A percentile compares a stretch with the other conserved stretches of the same genome.
Conservation (phyloP, 2,329 filamentous ascomycete species). For the Thelonectria blattea region DNA sequence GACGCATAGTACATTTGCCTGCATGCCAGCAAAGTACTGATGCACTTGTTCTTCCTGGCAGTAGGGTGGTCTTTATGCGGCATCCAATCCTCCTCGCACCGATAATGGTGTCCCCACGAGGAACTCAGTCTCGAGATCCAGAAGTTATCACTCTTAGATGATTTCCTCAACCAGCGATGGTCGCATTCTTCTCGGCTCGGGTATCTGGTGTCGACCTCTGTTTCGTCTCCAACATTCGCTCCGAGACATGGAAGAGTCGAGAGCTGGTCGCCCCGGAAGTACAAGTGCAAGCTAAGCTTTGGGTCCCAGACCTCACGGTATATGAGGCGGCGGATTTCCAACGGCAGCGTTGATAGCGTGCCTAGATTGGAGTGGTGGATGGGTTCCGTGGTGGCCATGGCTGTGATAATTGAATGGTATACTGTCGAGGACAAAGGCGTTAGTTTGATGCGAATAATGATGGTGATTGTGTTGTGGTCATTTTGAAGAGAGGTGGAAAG, state of each 20-base stretch:
- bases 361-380: not conserved
- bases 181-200: constrained; percentile 9
- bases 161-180: constrained; percentile 9
- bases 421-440: not conserved
- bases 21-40: constrained; percentile 6
- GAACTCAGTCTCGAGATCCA: constrained; percentile 12
- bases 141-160: constrained; percentile 2
- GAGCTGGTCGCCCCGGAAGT: constrained; percentile 7
- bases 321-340: constrained; percentile 11
- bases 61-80: constrained; percentile 8
- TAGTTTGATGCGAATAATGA: not conserved
- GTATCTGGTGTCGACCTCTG: constrained; percentile 5
- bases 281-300: constrained; percentile 10
- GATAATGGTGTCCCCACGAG: constrained; percentile 13
- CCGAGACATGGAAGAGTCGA: constrained; percentile 6
- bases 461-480: not conserved
- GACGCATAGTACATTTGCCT: constrained; percentile 5
- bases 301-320: constrained; percentile 11
- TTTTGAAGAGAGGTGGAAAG: not conserved
- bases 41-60: constrained; percentile 11
- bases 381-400: not conserved
- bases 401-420: not conserved
- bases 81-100: constrained; percentile 18
- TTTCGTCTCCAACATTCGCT: constrained; percentile 14
- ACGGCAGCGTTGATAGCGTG: constrained; percentile 4